Conservation (phyloP, 2,329 filamentous ascomycete species). For the Apiospora kogelbergensis region DNA sequence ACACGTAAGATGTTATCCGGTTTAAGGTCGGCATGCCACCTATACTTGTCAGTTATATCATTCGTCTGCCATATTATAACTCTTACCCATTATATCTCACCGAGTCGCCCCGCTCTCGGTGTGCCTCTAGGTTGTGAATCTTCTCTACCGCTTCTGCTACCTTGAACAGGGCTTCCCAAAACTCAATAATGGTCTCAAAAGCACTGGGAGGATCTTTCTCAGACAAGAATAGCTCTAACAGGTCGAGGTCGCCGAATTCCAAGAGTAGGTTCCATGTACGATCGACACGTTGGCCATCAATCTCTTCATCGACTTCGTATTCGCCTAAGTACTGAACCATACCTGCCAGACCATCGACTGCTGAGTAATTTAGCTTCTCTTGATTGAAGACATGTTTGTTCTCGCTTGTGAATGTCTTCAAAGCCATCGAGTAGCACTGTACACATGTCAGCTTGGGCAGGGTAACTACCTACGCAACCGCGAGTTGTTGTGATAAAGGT, state of each 20-base stretch:
- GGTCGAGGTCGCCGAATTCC: slow-evolving; percentile 34
- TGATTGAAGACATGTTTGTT: slow-evolving; percentile 21
- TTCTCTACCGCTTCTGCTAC: slow-evolving; percentile 25
- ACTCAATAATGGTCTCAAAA: slow-evolving; percentile 25
- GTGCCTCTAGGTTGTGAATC: slow-evolving; percentile 17
- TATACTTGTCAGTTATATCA: slow-evolving; percentile 15
- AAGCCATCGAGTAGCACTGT: slow-evolving; percentile 6
- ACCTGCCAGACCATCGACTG: slow-evolving; percentile 19
- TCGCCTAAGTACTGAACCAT: slow-evolving; percentile 32
- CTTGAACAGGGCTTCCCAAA: slow-evolving; percentile 32
- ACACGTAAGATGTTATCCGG: slow-evolving; percentile 35
- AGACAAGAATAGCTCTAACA: slow-evolving; percentile 29
- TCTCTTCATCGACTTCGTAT: slow-evolving; percentile 20
- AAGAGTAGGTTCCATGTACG: slow-evolving; percentile 32
- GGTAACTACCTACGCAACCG: no score
- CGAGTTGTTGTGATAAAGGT: not conserved
- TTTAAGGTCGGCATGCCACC: slow-evolving; percentile 39
- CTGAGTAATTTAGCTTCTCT: slow-evolving; percentile 31
- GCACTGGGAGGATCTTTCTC: slow-evolving; percentile 24
- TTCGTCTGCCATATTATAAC: not conserved
- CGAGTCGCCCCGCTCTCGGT: slow-evolving; percentile 24
- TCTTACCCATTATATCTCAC: slow-evolving; percentile 11
- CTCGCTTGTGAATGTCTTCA: slow-evolving; percentile 16
- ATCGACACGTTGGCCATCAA: slow-evolving; percentile 8
- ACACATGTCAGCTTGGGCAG: not conserved